Base-by-base conservation (phyloP, 331 rosid species). In the Prunus yedoensis region DNA sequence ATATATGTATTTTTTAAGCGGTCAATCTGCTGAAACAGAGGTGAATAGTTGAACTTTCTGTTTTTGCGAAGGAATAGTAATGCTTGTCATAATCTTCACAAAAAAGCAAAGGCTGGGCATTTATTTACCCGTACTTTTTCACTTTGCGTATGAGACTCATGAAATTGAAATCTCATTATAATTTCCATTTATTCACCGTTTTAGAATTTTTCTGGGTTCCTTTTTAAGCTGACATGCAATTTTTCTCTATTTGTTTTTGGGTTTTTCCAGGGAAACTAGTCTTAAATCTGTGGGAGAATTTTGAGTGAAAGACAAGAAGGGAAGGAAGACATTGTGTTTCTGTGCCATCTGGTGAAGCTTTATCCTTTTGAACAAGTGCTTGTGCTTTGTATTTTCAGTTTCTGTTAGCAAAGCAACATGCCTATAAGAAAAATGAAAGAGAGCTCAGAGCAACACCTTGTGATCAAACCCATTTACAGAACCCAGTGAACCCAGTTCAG, bases 391-490 rank as follows among this genome's bases (percentile, higher is more conserved):
- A 20, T 76, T 43, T 65, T 50, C 14, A 45, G 56, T 83, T 82
- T 41, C 59, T 47, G 77, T 25, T 73, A 58, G 73, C 72, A 61
- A 70, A 78, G 38, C 30, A 79, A 74, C 84, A 95, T 95, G 97
- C 99, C 99, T 18, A 80, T 91, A 73, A 84, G 97, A 84, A 96
- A 82, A 68, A 91, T 91, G 99, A 95, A 91, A 60, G 99, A 92
- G 79, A 87, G 94, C 89, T 84, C 97, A 57, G 98, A 92, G 82
- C 99, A 92, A 63, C 99, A 88, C 84, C 87, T 92, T 74, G 92
- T 92, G 83, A 88, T 95, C 88, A 90, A 92, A 74, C 96, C 86
- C 90, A 95, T 68, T 70, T 90, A 53, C 97, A 88, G 68, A 92
- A 88, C 89, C 69, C 89, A 47, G 85, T 78, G 90, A 91, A 86